Evolutionary conservation across 768 basidiomycete genomes (phyloP), one percentile per base, ranked within the genome.

Genomic region (Auriscalpium orientale): DNA sequence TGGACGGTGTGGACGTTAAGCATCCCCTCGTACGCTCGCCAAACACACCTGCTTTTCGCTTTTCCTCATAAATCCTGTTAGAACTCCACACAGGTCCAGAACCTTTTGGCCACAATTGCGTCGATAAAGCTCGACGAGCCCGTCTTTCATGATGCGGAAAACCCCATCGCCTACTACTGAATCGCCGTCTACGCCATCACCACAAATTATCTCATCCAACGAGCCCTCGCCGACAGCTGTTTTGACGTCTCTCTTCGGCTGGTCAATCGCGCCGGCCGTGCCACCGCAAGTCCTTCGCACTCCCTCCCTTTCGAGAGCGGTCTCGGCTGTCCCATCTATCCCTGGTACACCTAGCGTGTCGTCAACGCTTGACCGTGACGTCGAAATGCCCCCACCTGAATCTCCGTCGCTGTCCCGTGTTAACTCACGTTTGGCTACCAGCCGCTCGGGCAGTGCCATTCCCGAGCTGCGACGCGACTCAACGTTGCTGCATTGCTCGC

Each of bases 21-120:
- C 89, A 92, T 62, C 89, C 91, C 38, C 71, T 92, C 53, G 90
- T 91, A 66, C 44, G 80, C 69, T 12, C 12, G 37, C 15, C 16
- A 18, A 44, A 18, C 8, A 12, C 34, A 46, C 8, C 20, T 9
- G 7, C 5, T 15, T 28, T 21, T 10, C 1, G 9, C 3, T 12
- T 34, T 37, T n/a, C 36, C 62, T 57, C 33, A 53, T 51, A 16
- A 33, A 22, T 49, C n/a, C 28, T 46, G 46, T 4, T 59, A 91
- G 88, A 81, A 80, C 1, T 62, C 77, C 20, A 76, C 71, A 0
- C 87, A 91, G 64, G 68, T 85, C 2, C 74, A 74, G 38, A 75
- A 79, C 8, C 66, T 90, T 35, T 68, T 70, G 34, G 71, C 78
- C 7, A 75, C 80, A 6, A 67, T 89, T 28, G 62, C 68, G 2